Base-by-base conservation (phyloP, 2,329 filamentous ascomycete genomes). In the Cadophora sp. region DNA sequence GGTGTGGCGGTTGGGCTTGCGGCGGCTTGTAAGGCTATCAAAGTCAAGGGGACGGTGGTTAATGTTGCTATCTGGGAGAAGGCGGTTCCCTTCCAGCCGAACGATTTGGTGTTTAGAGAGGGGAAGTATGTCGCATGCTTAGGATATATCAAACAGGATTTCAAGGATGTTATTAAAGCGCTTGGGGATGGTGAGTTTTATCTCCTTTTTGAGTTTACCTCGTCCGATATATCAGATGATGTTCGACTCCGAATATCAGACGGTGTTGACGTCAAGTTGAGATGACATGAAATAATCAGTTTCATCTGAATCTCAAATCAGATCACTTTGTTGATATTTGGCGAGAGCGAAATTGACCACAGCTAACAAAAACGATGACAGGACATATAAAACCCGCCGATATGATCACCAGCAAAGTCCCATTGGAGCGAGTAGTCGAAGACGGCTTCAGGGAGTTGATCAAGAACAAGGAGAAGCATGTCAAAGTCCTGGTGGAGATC, bases 41-140 rank as follows among this genome's bases (percentile, higher is more conserved):
- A 82, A 59, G 80, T 82, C 0, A 80, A 84, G 43, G 88, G 87
- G 0, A 85, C 84, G 0, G 81, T 91, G 0, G 82, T 90, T 1
- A 90, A 90, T 68, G 82, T 90, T n/a, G 86, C 88, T 0, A 85
- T 90, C 3, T 90, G 86, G 86, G 86, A 88, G 72, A 85, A 82
- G 62, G 79, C 79, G 7, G 80, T 87, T 4, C 80, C 81, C 0
- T 83, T 89, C 61, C 79, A 84, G 39, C 82, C 84, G 0, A 87
- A 87, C 70, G 81, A 83, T 71, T 71, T 88, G 36, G 81, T 87
- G 5, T 83, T 84, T 62, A 80, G 80, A 7, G 85, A 88, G 74
- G 82, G 84, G 39, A 81, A 78, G 43, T 86, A 85, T 71, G 79
- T 81, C 8, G 83, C 83, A 0, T 68, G 62, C 60, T 20, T 73